Percentiles rank a stretch among this genome's conserved stretches.
Conservation (phyloP, 768 basidiomycete genomes). For the Psilocybe sp. region DNA sequence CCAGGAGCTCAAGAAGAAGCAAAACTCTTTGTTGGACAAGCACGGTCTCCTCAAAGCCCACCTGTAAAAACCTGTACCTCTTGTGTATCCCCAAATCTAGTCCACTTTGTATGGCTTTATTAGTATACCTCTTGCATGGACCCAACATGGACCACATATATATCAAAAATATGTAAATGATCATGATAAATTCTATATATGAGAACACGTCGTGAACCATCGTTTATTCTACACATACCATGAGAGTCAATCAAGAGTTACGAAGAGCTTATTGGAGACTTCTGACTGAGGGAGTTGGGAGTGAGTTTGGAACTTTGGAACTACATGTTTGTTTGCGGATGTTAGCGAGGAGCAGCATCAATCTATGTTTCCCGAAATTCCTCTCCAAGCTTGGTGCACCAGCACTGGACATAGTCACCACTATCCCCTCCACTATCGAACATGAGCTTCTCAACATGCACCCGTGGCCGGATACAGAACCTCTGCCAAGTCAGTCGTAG, state of each 20-base stretch:
- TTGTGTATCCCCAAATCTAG: not conserved
- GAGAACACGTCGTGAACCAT: too few species aligned
- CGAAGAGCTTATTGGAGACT: too few species aligned
- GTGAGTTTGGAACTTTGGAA: too few species aligned
- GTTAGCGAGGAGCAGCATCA: too few species aligned
- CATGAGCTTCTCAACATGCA: slow-evolving; percentile 17
- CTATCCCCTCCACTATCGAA: slow-evolving; percentile 1
- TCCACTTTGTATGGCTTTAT: too few species aligned
- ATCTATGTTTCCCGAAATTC: too few species aligned
- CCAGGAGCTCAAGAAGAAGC: slow-evolving; percentile 55
- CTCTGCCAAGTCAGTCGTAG: slow-evolving; percentile 10
- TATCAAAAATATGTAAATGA: not conserved
- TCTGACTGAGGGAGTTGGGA: too few species aligned
- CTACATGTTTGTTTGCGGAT: too few species aligned
- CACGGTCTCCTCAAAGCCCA: slow-evolving; percentile 54
- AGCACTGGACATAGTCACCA: not conserved
- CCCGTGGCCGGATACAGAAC: slow-evolving; percentile 10
- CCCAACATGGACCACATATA: too few species aligned
- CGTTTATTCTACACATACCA: too few species aligned
- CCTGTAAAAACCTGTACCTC: slow-evolving; percentile 33
- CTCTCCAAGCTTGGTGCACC: not conserved
- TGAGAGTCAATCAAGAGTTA: too few species aligned
- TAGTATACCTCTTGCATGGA: too few species aligned
- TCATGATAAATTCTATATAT: not conserved
- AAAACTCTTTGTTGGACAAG: slow-evolving; percentile 56